phyloP scores from a whole-genome alignment of 495 filamentous ascomycete species.

The Baudoinia panamericana region DNA sequence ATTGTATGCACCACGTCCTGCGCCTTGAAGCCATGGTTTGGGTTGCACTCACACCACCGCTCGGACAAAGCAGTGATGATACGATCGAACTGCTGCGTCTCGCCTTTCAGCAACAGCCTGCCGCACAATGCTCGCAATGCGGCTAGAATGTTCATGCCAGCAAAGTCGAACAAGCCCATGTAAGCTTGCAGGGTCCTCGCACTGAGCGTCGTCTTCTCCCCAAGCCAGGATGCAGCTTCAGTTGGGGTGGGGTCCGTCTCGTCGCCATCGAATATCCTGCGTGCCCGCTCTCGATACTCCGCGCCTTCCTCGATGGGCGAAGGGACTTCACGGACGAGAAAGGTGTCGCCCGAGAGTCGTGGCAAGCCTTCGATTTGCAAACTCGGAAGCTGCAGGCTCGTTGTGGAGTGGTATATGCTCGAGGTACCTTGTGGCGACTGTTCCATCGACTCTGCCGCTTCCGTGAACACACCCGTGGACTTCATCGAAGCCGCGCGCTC shows the following conservation, averaged over 20 bases:
- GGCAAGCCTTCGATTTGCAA: conserved; percentile 33
- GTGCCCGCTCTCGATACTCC: conserved; percentile 61
- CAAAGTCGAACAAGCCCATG: conserved; percentile 83
- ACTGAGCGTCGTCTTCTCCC: conserved; percentile 55
- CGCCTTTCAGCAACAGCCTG: conserved; percentile 72
- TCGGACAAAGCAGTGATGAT: conserved; percentile 78
- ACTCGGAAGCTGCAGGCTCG: conserved; percentile 33
- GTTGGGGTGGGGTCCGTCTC: conserved; percentile 65
- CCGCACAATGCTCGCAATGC: conserved; percentile 70
- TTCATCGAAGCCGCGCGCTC: conserved; percentile 1
- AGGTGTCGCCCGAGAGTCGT: conserved; percentile 7
- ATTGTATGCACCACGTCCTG: conserved; percentile 93
- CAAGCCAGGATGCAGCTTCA: conserved; percentile 78
- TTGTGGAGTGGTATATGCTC: conserved; percentile 36
- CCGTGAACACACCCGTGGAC: background rate
- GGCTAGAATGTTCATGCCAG: conserved; percentile 64
- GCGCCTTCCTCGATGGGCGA: conserved; percentile 5
- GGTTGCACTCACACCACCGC: conserved; percentile 90
- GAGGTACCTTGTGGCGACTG: conserved; percentile 34
- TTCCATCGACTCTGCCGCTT: background rate
- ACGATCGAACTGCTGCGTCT: conserved; percentile 93
- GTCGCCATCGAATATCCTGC: conserved; percentile 73
- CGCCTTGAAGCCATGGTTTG: conserved; percentile 85
- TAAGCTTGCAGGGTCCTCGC: conserved; percentile 64
- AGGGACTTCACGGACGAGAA: background rate